Base-by-base conservation (phyloP, 768 basidiomycete species). In the Kwoniella bestiolae region DNA sequence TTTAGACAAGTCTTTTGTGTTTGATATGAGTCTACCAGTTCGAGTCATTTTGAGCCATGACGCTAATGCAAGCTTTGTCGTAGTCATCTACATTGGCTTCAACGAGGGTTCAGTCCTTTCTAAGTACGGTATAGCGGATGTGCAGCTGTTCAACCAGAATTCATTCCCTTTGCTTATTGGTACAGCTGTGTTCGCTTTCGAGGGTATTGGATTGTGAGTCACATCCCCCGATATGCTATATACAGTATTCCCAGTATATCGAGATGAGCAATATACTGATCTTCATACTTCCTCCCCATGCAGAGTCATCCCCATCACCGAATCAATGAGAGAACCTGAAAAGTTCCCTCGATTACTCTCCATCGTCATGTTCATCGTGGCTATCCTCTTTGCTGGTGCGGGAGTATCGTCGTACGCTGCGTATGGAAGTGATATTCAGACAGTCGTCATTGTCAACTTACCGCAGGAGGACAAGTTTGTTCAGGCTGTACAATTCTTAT, bases 171-270 rank as follows among this genome's bases (percentile, higher is more conserved):
- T 98, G 21, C 87, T 99, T 66, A 90, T 99, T 63, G 96, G 94
- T 7, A 97, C 96, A 25, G 95, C 96, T 3, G 95, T 97, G 31
- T 98, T 98, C 81, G 92, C 96, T 1, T 99, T 98, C 73, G 95
- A 99, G 81, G 95, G 95, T 8, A 92, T 99, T 70, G 96, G 95
- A 52, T 83, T 98, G 89, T 90, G 71, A 70, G 87, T 70, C 34
- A n/a, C n/a, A n/a, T n/a, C n/a, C n/a, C n/a, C n/a, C n/a, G n/a
- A n/a, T n/a, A n/a, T n/a, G n/a, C n/a, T n/a, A n/a, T n/a, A n/a
- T n/a, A 21, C 28, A 26, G 14, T 41, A 31, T 9, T 14, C 9
- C 31, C 11, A 26, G 3, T 50, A 21, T 6, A 7, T 53, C 34
- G 7, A 29, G 31, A n/a, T 21, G 29, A 28, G 23, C 18, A 5